Evolutionary conservation across 106 monocot genomes (phyloP).

Genomic region (Phalaenopsis aphrodite): DNA sequence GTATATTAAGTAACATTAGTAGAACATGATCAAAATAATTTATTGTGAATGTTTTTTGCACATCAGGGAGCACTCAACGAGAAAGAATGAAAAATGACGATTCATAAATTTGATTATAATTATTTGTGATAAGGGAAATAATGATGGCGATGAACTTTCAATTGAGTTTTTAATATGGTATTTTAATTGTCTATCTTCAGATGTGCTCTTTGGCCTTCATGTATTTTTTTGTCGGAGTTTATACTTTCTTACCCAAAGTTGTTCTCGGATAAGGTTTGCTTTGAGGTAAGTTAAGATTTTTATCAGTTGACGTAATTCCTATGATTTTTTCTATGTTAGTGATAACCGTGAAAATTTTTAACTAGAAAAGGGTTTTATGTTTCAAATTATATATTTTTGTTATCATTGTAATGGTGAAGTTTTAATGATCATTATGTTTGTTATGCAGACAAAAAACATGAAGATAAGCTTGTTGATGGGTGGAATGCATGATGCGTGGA

Average conservation of each 20-base stretch:
- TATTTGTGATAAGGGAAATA: not conserved
- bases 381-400: not conserved
- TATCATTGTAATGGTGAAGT: not conserved
- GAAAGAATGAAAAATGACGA: not conserved
- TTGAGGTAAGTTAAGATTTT: conserved; percentile 62
- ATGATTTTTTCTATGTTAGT: not conserved
- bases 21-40: not conserved
- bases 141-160: not conserved
- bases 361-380: not conserved
- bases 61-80: not conserved
- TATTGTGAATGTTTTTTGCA: not conserved
- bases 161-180: not conserved
- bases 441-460: not conserved
- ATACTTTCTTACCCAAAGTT: conserved; percentile 68
- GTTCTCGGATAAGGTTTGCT: conserved; percentile 61
- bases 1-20: not conserved
- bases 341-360: not conserved
- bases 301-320: not conserved
- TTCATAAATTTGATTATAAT: not conserved
- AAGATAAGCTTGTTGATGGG: not conserved
- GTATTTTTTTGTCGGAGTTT: conserved; percentile 84
- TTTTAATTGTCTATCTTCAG: conserved; percentile 22
- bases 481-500: not conserved
- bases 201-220: conserved; percentile 96
- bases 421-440: not conserved